phyloP scores from a whole-genome alignment of 257 asterid species.

The Knoxia roxburghii region DNA sequence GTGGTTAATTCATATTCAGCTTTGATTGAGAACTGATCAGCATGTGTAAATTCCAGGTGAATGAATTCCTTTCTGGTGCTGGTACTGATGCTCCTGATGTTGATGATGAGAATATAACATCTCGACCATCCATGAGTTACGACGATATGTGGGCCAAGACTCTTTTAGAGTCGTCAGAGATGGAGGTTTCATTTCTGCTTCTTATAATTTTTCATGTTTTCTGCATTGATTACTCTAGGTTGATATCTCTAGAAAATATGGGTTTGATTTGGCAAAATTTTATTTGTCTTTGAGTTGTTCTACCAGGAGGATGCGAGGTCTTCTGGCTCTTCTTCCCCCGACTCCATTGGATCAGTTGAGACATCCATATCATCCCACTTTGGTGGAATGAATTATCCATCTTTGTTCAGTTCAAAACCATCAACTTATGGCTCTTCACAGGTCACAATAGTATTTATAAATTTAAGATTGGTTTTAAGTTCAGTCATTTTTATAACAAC shows the following conservation, averaged over 20 bases:
- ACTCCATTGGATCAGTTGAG: slow-evolving; percentile 90
- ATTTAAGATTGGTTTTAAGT: slow-evolving; percentile 3
- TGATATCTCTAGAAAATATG: neutral
- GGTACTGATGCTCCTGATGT: slow-evolving; percentile 99
- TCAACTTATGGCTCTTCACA: slow-evolving; percentile 60
- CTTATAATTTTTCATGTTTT: neutral
- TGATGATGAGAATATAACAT: slow-evolving; percentile 81
- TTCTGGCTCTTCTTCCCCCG: slow-evolving; percentile 96
- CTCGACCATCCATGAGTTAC: slow-evolving; percentile 93
- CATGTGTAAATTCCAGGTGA: slow-evolving; percentile 45
- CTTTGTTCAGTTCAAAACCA: slow-evolving; percentile 94
- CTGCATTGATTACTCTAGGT: neutral
- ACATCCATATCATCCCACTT: slow-evolving; percentile 96
- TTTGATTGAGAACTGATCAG: slow-evolving; percentile 17
- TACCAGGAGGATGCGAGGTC: slow-evolving; percentile 90
- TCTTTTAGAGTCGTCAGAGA: slow-evolving; percentile 80
- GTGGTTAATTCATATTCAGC: neutral
- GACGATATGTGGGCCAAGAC: slow-evolving; percentile 99
- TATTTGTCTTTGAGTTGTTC: neutral
- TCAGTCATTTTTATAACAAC: neutral
- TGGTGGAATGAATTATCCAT: slow-evolving; percentile 97
- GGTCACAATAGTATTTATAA: slow-evolving; percentile 56
- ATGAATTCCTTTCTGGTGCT: slow-evolving; percentile 97
- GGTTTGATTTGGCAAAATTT: neutral
- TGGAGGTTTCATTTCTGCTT: slow-evolving; percentile 48